Base-by-base conservation (phyloP, 1,284 basidiomycete species). In the Leccinum angustisporum region DNA sequence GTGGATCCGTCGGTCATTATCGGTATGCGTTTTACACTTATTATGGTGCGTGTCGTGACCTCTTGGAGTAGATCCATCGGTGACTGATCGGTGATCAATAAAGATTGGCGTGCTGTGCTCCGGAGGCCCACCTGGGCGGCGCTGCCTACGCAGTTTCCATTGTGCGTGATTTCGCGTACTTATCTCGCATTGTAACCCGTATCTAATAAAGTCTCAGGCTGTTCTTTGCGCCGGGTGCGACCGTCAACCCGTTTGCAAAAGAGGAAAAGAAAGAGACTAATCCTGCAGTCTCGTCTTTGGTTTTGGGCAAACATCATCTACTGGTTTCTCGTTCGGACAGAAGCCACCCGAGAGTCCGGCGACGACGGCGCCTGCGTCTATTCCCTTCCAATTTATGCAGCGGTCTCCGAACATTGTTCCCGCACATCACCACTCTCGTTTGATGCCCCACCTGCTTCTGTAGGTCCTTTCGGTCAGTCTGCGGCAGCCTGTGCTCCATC, bases 11-110 rank as follows among this genome's bases (percentile, higher is more conserved):
- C 18, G 86, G 90, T 65, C 82, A 82, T 16, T 96, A 38, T 38
- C 36, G 93, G 93, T 96, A 90, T 76, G 82, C 84, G 58, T 95
- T 92, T 73, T 94, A 94, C 72, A 83, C 85, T 0, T 86, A 88
- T 64, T 90, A 85, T 65, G 84, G 93, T 94, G 61, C 33, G 86
- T 76, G 36, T 58, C 9, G 9, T 18, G 6, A 14, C 13, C 5
- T 9, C 16, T 13, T 30, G 14, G 5, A 33, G 38, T 55, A 2
- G 38, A 56, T 4, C 3, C 27, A 13, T 14, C 25, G 25, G 18
- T 18, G 46, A 11, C 33, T 63, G 21, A 60, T 52, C 11, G 21
- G 14, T 55, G 27, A 27, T 30, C 27, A 30, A 30, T 30, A 30
- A 30, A 30, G 27, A 75, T n/a, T 70, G 33, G 57, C 59, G 36